Evolutionary conservation across 805 yeast species (phyloP), one percentile per base, ranked within the genome.

Genomic region (Saccharomycopsis olivae): DNA sequence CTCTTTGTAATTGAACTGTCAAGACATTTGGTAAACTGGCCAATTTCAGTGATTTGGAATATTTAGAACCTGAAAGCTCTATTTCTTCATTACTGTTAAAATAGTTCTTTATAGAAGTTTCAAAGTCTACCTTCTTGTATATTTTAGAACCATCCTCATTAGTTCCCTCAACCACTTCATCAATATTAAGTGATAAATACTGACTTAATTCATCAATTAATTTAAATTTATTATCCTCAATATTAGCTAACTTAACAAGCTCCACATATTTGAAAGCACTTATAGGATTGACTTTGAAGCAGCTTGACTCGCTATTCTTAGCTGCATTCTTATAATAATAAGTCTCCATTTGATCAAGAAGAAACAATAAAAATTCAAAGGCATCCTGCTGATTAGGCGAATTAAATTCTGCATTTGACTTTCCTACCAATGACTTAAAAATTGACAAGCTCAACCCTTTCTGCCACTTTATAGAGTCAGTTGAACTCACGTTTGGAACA

Each of bases 311-410:
- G 50, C 45, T 8, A 49, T 49, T 24, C 45, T 41, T 38, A 2
- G 51, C n/a, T 19, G 48, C 33, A 4, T 53, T 46, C 11, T 49
- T 47, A 0, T 62, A 57, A 23, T 69, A 60, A 36, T 64, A 56
- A 4, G 56, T 55, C 47, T 81, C 88, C 20, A 87, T 57, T 47
- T 73, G 69, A 41, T 78, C 81, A 21, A 78, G 53, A 6, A 89
- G 57, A 54, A 76, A 81, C 4, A 73, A 59, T 59, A 87, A 71
- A 54, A 87, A 92, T 57, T 92, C 98, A 64, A 78, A 82, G 0
- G 97, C 92, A 62, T 92, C 99, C 57, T 92, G 98, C 55, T 92
- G 99, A 50, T 77, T 74, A 68, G 78, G 83, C 0, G 95, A 78
- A 33, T 78, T 67, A 51, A 92, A 92, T 53, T 92, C 98, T 14